Base-by-base conservation (phyloP, 2,329 filamentous ascomycete genomes). In the Endoconidiophora laricicola region DNA sequence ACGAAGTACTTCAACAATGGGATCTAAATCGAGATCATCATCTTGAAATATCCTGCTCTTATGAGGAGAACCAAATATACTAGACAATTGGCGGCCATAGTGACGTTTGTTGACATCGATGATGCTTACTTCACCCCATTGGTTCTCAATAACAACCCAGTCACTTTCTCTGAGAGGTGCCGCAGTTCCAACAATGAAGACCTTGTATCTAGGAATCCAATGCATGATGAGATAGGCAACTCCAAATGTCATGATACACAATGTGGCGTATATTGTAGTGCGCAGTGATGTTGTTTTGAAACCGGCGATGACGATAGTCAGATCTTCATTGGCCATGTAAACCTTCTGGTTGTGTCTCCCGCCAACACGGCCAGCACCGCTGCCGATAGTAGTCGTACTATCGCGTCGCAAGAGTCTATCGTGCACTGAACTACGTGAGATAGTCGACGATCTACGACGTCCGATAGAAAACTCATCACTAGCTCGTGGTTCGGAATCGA, bases 111-210 rank as follows among this genome's bases (percentile, higher is more conserved):
- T 70, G 10, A 96, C 72, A 46, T 78, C 61, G 59, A 94, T 76
- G n/a, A 91, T 76, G 10, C 74, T 72, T 63, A 96, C 83, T 63
- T 96, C 90, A 46, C 84, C 83, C 90, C 91, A 96, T 72, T 96
- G 87, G 60, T 98, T 95, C 73, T 95, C 91, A 55, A 96, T 76
- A 24, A 94, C 88, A 41, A 94, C 81, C 91, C 93, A 98, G 53
- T 84, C 73, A 59, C 86, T 91, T 49, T 83, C 76, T 49, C 74
- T 72, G 26, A 98, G 69, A 2, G 84, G 70, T 14, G 76, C 76
- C 4, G 79, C 67, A 48, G 69, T 74, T 24, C 91, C 91, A 39
- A 85, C 70, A 40, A 96, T 62, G 45, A 73, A 74, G 46, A 96
- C 80, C 58, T 85, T 79, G 86, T 86, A 94, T 52, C 79, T 76